A percentile compares a stretch with the other conserved stretches of the same genome.
Conservation (phyloP, 768 basidiomycete species). For the Trichaptum fuscoviolaceum region DNA sequence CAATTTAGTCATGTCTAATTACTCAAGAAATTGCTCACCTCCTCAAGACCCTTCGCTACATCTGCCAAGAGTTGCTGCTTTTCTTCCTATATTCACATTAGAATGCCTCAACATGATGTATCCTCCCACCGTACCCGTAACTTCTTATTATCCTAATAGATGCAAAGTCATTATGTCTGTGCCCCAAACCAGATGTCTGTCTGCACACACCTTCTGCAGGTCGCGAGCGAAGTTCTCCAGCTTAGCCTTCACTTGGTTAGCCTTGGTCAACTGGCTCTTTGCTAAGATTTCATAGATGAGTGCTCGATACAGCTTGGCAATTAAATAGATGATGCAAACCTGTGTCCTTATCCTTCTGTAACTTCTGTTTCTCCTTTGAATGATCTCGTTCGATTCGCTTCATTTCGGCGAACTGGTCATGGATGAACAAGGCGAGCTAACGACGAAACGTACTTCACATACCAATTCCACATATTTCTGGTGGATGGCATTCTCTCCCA, state of each 20-base stretch:
- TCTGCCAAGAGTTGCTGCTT: constrained; percentile 73
- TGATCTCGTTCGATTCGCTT: constrained; percentile 85
- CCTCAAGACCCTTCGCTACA: constrained; percentile 84
- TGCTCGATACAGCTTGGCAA: constrained; percentile 2
- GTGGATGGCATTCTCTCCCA: constrained; percentile 79
- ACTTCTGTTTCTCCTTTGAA: constrained; percentile 88
- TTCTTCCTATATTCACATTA: constrained; percentile 57
- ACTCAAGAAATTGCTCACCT: constrained; percentile 37
- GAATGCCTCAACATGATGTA: constrained; percentile 11
- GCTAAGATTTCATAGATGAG: constrained; percentile 39
- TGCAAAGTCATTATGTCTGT: constrained; percentile 17
- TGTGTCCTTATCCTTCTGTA: constrained; percentile 86
- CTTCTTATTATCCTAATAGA: constrained; percentile 76
- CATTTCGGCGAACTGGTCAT: constrained; percentile 75
- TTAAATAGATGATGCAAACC: constrained; percentile 37
- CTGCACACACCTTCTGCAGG: constrained; percentile 66
- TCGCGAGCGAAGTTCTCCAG: constrained; percentile 89
- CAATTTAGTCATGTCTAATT: constrained; percentile 1
- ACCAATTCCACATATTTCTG: constrained; percentile 87
- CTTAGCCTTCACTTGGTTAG: constrained; percentile 83
- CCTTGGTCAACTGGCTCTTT: constrained; percentile 80
- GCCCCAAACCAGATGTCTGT: neutral
- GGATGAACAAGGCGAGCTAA: constrained; percentile 9
- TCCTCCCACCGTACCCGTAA: constrained; percentile 52
- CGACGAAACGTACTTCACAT: constrained; percentile 24